Percentiles rank a stretch among this genome's conserved stretches.
These are phyloP conservation scores for Cicer judaicum DNA, from an alignment of 306 rosid species.

Conservation along the genomic window DNA sequence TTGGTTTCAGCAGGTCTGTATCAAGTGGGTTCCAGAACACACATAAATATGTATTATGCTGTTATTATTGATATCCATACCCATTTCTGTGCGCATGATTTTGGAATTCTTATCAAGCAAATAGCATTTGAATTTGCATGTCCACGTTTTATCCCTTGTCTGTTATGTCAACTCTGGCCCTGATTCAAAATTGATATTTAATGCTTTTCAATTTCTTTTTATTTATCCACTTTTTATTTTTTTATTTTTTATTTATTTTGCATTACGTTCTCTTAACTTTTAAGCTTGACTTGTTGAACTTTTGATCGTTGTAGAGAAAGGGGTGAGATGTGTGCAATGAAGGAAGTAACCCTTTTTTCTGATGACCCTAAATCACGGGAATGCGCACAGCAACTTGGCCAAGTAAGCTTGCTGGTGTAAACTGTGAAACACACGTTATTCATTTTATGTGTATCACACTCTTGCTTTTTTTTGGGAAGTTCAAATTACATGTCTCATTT, in stretches of 20 bases:
- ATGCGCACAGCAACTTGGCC: constrained; percentile 81
- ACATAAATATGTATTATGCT: constrained; percentile 34
- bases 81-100: constrained; percentile 17
- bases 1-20: constrained; percentile 84
- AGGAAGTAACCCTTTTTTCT: constrained; percentile 87
- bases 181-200: constrained; percentile 21
- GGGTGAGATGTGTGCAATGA: constrained; percentile 99
- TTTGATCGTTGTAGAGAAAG: constrained; percentile 75
- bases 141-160: constrained; percentile 6
- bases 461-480: constrained; percentile 36
- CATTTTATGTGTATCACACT: constrained; percentile 15
- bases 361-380: constrained; percentile 90
- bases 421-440: constrained; percentile 16
- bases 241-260: not conserved
- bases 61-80: constrained; percentile 17
- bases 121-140: constrained; percentile 32
- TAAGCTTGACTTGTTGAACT: constrained; percentile 46
- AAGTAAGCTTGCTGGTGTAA: constrained; percentile 59
- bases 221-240: constrained; percentile 8
- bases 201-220: constrained; percentile 29
- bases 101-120: constrained; percentile 26
- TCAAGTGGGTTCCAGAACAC: constrained; percentile 53
- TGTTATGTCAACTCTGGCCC: constrained; percentile 15
- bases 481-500: constrained; percentile 26
- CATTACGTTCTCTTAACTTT: constrained; percentile 23